These are phyloP conservation scores for Exserohilum turcica DNA, from an alignment of 2,329 filamentous ascomycete species.

Conservation along the genomic window DNA sequence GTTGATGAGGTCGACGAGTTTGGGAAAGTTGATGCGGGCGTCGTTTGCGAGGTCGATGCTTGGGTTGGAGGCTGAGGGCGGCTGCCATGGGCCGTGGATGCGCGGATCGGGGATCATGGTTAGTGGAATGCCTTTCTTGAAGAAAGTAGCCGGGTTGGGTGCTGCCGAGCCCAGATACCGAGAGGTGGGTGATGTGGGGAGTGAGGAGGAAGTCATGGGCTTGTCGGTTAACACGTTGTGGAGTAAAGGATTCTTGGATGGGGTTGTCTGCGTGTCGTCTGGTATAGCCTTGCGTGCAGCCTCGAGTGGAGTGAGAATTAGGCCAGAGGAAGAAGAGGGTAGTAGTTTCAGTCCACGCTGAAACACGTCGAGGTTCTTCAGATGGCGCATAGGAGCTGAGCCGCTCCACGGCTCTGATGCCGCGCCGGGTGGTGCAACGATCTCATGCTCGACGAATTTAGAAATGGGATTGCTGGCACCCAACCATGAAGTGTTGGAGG, in stretches of 20 bases:
- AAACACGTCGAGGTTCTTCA: slow-evolving; percentile 75
- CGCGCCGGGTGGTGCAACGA: slow-evolving; percentile 24
- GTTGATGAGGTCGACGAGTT: slow-evolving; percentile 85
- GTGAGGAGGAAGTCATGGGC: slow-evolving; percentile 86
- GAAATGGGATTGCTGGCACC: slow-evolving; percentile 53
- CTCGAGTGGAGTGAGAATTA: slow-evolving; percentile 85
- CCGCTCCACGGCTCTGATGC: slow-evolving; percentile 19
- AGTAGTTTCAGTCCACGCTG: slow-evolving; percentile 74
- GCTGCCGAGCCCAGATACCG: slow-evolving; percentile 37
- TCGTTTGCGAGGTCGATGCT: slow-evolving; percentile 73
- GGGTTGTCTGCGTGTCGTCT: slow-evolving; percentile 59
- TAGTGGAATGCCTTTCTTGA: slow-evolving; percentile 89
- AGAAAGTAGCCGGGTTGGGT: slow-evolving; percentile 71
- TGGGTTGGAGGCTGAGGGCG: slow-evolving; percentile 63
- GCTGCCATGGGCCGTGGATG: slow-evolving; percentile 66
- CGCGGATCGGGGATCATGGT: slow-evolving; percentile 78
- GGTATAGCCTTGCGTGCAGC: slow-evolving; percentile 63
- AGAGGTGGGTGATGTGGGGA: slow-evolving; percentile 62
- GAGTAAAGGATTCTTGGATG: slow-evolving; percentile 81
- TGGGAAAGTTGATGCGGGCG: slow-evolving; percentile 78
- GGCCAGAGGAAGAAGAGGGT: slow-evolving; percentile 80
- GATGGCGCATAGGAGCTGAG: slow-evolving; percentile 52
- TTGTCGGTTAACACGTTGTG: slow-evolving; percentile 97
- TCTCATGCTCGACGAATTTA: slow-evolving; percentile 46
- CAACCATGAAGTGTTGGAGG: slow-evolving; percentile 17